Evolutionary conservation across 371 early-diverging fungal genomes (phyloP), one percentile per base, ranked within the genome.

Genomic region (Conidiobolus incongruus): DNA sequence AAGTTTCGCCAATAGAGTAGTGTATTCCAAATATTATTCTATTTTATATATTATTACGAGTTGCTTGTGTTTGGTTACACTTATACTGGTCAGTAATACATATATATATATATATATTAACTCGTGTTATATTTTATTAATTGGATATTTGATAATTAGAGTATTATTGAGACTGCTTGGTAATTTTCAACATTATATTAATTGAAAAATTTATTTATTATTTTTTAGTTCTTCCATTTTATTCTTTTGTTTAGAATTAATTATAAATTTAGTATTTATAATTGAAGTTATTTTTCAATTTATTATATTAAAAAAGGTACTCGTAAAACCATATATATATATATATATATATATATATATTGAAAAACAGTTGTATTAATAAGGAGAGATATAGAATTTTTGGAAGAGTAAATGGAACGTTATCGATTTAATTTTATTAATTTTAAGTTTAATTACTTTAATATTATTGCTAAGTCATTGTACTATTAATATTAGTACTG

Each of bases 251-350:
- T 21, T 43, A 22, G 43, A 43, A 33, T 19, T 43, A n/a, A 21
- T 43, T 19, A 43, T 43, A 5, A 43, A 43, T 33, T 20, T 19
- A 2, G 43, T 34, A n/a, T 33, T 43, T 31, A 43, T 43, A n/a
- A 19, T 43, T 22, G 43, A 43, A 30, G 43, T 43, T 33, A 17
- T 35, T 35, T 35, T 6, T 16, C 16, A 35, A 35, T 13, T 10
- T 35, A 6, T 6, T 35, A 6, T 19, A 16, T 35, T 6, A 4
- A 35, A 6, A 6, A 7, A 13, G 7, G 7, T 13, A 19, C 7
- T 6, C 13, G 19, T 35, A 35, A 16, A 35, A 16, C 13, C 36
- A 15, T 35, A 13, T 19, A 16, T 35, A 16, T 35, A 16, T 13
- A 6, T 35, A 35, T 16, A 4, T 35, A 7, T 13, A 16, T 7